Evolutionary conservation across 1,284 basidiomycete species (phyloP), one percentile per base, ranked within the genome.

Genomic region (Melampsora americana): DNA sequence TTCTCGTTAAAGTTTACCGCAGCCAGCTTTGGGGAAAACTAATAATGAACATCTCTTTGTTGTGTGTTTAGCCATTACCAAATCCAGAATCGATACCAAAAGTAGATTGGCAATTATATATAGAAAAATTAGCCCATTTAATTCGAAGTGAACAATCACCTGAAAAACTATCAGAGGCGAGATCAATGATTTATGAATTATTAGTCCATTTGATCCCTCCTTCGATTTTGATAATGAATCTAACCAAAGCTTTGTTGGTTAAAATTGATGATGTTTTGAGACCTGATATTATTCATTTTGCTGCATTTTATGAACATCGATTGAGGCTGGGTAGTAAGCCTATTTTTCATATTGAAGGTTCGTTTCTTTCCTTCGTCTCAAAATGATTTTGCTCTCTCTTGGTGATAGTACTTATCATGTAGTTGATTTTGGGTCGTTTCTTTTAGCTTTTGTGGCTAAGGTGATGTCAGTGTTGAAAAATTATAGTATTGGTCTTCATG

Each of bases 41-140:
- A n/a, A 50, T 46, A 42, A 11, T 6, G 20, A 0, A 30, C 73
- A 28, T 11, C 35, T 76, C 39, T 59, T n/a, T 39, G 32, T 32
- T 30, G 69, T 9, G 42, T 82, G 85, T 94, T 64, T 87, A 87
- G 28, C 32, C 35, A 18, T n/a, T 39, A n/a, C 83, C 16, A 89
- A 90, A 89, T 46, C 83, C 94, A 67, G 86, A 88, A 53, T 91
- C 93, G 67, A 93, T 85, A 16, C 84, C 95, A 18, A 93, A 96
- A 84, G 95, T 96, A 16, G 96, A 99, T 82, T 99, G 96, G 96
- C 95, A 99, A 84, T 91, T 90, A n/a, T 99, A 97, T 82, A 95
- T 93, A 80, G 86, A 90, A 79, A 93, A 94, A 82, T 90, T 97
- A 16, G 95, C 92, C n/a, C 92, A 95, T 82, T 83, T 92, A 80